Evolutionary conservation across 2,329 filamentous ascomycete genomes (phyloP), one percentile per base, ranked within the genome.

Genomic region (Epicoccum sorghinum): DNA sequence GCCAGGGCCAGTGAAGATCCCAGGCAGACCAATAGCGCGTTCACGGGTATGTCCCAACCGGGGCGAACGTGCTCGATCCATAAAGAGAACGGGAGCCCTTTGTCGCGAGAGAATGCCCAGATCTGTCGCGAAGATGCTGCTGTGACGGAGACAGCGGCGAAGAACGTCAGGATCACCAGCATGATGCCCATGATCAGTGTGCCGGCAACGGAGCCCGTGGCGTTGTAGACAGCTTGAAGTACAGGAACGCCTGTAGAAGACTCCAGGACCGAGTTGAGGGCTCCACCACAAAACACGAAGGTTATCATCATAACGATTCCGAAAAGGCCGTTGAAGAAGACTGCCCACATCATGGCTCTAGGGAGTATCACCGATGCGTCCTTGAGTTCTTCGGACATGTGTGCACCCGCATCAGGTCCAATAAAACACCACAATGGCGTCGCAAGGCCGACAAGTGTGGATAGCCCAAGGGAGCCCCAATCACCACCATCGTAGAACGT

Each of bases 401-500:
- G 75, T 1, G 69, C 68, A 7, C 71, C 71, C 2, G 72, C 68
- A 46, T 76, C 73, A 7, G 70, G 61, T 38, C 75, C 75, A 33
- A 71, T 59, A 14, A 77, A 65, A 23, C 68, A 70, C 39, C 71
- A 71, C 3, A 74, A 65, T 3, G 69, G 67, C 3, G 64, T 66
- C 0, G 55, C 66, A 29, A 77, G 60, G 4, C 77, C 78, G 18
- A 79, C 70, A 33, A 79, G 62, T 14, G 69, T 65, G 2, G 79
- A 77, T 14, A 81, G 63, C 4, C 76, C 76, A n/a, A 66, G 68
- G 24, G 62, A 76, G 3, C 69, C 66, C 75, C 76, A 79, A 4
- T 69, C 74, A 4, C 79, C 79, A 14, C 64, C 57, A 47, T 82
- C 80, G 13, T 69, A 68, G 58, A 82, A 82, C 0, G 71, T 60